Evolutionary conservation across 495 filamentous ascomycete genomes (phyloP), one percentile per base, ranked within the genome.

Genomic region (Chaetomium fimeti): DNA sequence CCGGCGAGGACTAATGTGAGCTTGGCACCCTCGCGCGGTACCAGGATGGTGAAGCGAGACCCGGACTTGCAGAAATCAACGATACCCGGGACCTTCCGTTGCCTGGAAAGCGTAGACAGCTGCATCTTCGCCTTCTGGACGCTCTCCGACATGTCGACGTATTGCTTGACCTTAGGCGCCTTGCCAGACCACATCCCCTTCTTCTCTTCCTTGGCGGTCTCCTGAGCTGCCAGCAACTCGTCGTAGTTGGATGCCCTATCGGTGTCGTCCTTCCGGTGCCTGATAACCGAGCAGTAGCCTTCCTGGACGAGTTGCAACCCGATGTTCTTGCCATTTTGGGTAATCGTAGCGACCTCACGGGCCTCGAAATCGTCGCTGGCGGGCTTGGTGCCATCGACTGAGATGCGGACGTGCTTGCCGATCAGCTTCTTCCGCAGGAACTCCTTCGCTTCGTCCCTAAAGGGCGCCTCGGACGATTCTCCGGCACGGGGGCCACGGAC

Each of bases 1-100:
- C 95, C 94, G 36, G 89, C 93, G 57, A 99, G 87, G 2, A 99
- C 92, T 66, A 99, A 89, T 1, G 92, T 99, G 69, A 99, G 81
- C 78, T 96, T 97, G 74, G 90, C 89, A 69, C 91, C 91, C 73
- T 98, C 95, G 25, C 92, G 88, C 29, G 95, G 95, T 42, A 99
- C 85, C 6, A 99, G 81, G 51, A 99, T 82, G 32, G 90, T 94
- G 76, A 99, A 99, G 59, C 95, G 87, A 27, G 93, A 96, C 36
- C 90, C 95, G 16, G 91, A 91, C 78, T 97, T 96, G 80, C 97
- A 94, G 72, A 92, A 99, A 73, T 99, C 95, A 51, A 99, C 93
- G 66, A 99, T 78, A 9, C 89, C 95, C 4, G 95, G 92, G n/a
- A 97, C 88, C 67, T 89, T 91, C 77, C 90, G 91, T 76, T 96